phyloP scores from a whole-genome alignment of 2,329 filamentous ascomycete species.

The Neurospora crassa region DNA sequence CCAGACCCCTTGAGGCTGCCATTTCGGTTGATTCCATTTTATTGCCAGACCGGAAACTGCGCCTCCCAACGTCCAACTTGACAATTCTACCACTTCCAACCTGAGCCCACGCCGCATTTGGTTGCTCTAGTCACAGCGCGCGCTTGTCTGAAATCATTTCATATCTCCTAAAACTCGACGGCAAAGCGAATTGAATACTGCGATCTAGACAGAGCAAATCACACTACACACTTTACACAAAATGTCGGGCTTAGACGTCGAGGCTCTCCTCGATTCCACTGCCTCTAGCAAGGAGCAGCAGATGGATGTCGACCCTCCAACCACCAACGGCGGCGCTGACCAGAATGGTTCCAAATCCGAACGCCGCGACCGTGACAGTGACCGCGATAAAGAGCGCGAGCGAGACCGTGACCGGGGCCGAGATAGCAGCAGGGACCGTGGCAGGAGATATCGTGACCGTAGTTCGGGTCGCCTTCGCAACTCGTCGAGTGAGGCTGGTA shows the following conservation, averaged over 20 bases:
- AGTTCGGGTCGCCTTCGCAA: slow-evolving; percentile 49
- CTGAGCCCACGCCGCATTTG: background rate
- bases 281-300: slow-evolving; percentile 46
- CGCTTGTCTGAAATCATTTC: background rate
- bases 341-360: slow-evolving; percentile 32
- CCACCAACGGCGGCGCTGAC: slow-evolving; percentile 43
- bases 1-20: background rate
- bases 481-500: slow-evolving; percentile 41
- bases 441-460: slow-evolving; percentile 40
- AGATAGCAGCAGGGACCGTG: slow-evolving; percentile 38
- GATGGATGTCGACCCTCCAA: slow-evolving; percentile 5
- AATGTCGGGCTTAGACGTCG: slow-evolving; percentile 71
- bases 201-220: background rate
- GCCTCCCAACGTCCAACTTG: background rate
- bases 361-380: slow-evolving; percentile 36
- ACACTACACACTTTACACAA: slow-evolving; percentile 3
- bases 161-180: background rate
- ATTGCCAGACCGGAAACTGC: background rate
- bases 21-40: background rate
- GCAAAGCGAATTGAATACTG: background rate
- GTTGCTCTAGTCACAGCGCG: background rate
- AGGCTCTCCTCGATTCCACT: slow-evolving; percentile 81
- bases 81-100: background rate
- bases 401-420: slow-evolving; percentile 21
- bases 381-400: slow-evolving; percentile 28